A percentile compares a stretch with the other conserved stretches of the same genome.
Conservation (phyloP, 352 stramenopile species). For the Ophiocytium majus region DNA sequence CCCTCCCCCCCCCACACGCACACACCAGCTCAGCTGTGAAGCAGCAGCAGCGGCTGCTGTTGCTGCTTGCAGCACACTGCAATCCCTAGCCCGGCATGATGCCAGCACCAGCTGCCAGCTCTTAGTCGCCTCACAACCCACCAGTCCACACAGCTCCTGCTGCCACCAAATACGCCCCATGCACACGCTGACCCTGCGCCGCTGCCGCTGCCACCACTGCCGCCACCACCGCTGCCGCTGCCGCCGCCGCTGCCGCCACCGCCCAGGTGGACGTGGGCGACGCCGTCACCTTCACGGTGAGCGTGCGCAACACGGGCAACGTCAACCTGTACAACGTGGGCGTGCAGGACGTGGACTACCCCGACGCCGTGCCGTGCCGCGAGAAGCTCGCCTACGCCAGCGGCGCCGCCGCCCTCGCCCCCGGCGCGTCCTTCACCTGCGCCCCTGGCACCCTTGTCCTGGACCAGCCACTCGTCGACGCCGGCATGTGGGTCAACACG, state of each 20-base stretch:
- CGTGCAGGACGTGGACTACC: constrained; percentile 25
- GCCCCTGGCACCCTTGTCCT: background rate
- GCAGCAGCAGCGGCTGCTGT: no score
- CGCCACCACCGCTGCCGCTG: constrained; percentile 19
- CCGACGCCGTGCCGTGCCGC: constrained; percentile 20
- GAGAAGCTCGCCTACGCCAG: background rate
- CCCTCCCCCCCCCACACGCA: no score
- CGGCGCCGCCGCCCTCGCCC: background rate
- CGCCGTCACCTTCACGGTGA: constrained; percentile 26
- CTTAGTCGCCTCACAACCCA: no score
- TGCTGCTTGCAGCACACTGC: no score
- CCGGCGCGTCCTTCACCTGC: background rate
- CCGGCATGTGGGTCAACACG: background rate
- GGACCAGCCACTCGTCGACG: background rate
- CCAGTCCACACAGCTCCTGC: no score
- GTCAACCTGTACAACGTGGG: constrained; percentile 7
- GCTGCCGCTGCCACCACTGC: background rate
- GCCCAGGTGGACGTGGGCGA: constrained; percentile 27
- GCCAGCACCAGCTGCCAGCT: no score
- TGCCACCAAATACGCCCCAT: no score
- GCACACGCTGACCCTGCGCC: background rate
- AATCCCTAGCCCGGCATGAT: no score
- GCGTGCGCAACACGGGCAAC: constrained; percentile 26
- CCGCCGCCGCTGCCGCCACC: no score
- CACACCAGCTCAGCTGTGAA: no score